phyloP scores from a whole-genome alignment of 805 yeast genomes.

The Candida vaughaniae region DNA sequence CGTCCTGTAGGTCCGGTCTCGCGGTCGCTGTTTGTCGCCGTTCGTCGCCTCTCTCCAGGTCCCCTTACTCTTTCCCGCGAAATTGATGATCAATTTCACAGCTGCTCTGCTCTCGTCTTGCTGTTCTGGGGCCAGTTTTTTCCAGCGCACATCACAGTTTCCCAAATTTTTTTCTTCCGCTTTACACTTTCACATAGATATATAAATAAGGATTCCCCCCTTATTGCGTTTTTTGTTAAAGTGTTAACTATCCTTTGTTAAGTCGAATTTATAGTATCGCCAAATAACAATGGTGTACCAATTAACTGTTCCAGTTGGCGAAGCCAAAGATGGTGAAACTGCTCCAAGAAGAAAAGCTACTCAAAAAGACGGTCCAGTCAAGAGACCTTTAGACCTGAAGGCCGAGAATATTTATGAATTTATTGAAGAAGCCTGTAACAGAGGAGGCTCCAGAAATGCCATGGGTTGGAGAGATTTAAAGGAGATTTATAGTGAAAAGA shows the following conservation, averaged over 20 bases:
- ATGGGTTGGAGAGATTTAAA: constrained; percentile 79
- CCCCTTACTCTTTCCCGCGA: too few relatives aligned
- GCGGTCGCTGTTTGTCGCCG: too few relatives aligned
- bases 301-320: constrained; percentile 61
- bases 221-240: too few relatives aligned
- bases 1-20: too few relatives aligned
- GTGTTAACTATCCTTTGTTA: too few relatives aligned
- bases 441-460: constrained; percentile 52
- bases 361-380: constrained; percentile 49
- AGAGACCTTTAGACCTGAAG: constrained; percentile 61
- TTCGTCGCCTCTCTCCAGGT: too few relatives aligned
- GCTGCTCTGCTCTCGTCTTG: too few relatives aligned
- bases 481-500: constrained; percentile 74
- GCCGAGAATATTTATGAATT: constrained; percentile 72
- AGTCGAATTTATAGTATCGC: too few relatives aligned
- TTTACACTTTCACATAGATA: not conserved
- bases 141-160: too few relatives aligned
- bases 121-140: too few relatives aligned
- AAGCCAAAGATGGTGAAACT: constrained; percentile 72
- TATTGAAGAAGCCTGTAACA: constrained; percentile 57
- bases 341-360: constrained; percentile 73
- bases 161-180: not conserved
- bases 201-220: not conserved
- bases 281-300: constrained; percentile 6
- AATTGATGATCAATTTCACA: too few relatives aligned